Evolutionary conservation across 2,329 filamentous ascomycete genomes (phyloP).

Genomic region (Boeremia lycopersici): DNA sequence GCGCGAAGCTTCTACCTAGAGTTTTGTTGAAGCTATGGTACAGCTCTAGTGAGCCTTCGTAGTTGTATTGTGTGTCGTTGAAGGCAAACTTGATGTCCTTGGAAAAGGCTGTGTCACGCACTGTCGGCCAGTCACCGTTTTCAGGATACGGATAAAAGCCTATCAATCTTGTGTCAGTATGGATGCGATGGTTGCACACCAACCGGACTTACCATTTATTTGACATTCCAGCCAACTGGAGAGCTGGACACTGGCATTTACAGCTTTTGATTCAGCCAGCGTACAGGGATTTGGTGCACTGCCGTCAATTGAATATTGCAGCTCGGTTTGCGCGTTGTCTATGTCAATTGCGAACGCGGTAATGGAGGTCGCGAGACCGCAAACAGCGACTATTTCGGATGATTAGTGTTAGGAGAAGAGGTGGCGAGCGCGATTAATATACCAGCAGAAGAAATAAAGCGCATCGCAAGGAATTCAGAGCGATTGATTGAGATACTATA

Average conservation of each 20-base stretch:
- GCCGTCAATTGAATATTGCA: not conserved
- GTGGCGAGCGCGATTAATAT: not conserved
- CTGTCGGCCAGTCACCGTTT: conserved; percentile 36
- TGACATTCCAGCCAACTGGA: conserved; percentile 41
- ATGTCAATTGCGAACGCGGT: not conserved
- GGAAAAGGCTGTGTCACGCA: conserved; percentile 33
- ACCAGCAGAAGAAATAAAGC: not conserved
- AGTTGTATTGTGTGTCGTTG: conserved; percentile 42
- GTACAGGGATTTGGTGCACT: conserved; percentile 28
- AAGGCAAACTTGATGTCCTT: conserved; percentile 38
- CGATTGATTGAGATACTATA: not conserved
- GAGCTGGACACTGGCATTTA: conserved; percentile 38
- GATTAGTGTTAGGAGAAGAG: not conserved
- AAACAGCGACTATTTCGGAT: not conserved
- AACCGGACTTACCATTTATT: conserved; percentile 29
- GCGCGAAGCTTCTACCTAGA: conserved; percentile 32
- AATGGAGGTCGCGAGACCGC: not conserved
- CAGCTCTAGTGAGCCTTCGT: conserved; percentile 31
- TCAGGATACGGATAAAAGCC: conserved; percentile 42
- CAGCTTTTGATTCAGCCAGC: conserved; percentile 25
- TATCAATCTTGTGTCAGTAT: conserved; percentile 3
- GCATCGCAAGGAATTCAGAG: not conserved
- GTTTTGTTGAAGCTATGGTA: conserved; percentile 39
- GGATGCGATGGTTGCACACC: no score
- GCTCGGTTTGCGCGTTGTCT: not conserved